Evolutionary conservation across 2,329 filamentous ascomycete genomes (phyloP), one percentile per base, ranked within the genome.

Genomic region (Simplicillium sp.): DNA sequence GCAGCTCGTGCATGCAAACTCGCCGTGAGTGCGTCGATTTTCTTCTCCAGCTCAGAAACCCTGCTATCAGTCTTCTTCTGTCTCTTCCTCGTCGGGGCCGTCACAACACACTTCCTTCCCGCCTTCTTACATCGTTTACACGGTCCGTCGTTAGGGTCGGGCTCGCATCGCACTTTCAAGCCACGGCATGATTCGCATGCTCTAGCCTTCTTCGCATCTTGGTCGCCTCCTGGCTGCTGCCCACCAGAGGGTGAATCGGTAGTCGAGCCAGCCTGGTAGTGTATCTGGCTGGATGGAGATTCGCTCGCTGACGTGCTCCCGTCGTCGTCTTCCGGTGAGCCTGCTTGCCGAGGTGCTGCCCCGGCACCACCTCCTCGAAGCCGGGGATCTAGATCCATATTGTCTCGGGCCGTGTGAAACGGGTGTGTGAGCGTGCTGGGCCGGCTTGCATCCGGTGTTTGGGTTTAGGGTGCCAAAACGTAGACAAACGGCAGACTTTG

Each of bases 41-140:
- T 94, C 69, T 83, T 87, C 68, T 95, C 88, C 39, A 96, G 70
- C 66, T 95, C 88, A 8, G 87, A 84, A 11, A 96, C 88, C 39
- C 87, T 75, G 49, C 80, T 90, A 58, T 94, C 89, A 40, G 86
- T 88, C 70, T 94, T 94, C 69, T 90, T 94, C 66, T 90, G 86
- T 35, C 88, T 73, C 64, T 94, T 94, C 33, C 87, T 60, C 25
- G 70, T 77, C 12, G 75, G 86, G 47, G 80, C 77, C 1, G 87
- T 94, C 46, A 89, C 81, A 33, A 89, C 66, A 56, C 88, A 94
- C 47, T 71, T 70, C 31, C 87, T 71, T n/a, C 80, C 77, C 3
- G 87, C 84, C 63, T 94, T 94, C 38, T 76, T 75, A 58, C 88
- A 95, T 48, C 88, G 76, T 57, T 75, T 79, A 58, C 83, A 87